Conservation (phyloP, 352 stramenopile genomes). For the Pythium folliculosum region DNA sequence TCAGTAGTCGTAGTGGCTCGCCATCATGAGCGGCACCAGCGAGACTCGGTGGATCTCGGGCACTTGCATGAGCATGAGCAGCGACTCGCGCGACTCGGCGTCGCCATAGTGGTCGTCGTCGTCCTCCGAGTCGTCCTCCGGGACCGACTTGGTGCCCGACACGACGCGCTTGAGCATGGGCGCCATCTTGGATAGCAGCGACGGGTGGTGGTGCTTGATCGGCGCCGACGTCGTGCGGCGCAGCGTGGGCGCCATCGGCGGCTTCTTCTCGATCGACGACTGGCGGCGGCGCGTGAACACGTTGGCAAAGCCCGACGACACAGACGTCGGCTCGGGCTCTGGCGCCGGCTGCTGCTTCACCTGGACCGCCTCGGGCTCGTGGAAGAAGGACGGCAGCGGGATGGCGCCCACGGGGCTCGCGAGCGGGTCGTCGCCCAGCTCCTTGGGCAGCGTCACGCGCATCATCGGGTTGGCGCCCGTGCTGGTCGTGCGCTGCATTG, state of each 20-base stretch:
- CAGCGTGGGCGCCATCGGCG: slow-evolving; percentile 24
- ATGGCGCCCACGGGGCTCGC: slow-evolving; percentile 24
- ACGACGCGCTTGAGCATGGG: slow-evolving; percentile 55
- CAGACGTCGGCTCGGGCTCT: background rate
- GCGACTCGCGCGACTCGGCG: slow-evolving; percentile 55
- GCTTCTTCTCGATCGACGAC: slow-evolving; percentile 34
- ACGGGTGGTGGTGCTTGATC: slow-evolving; percentile 36
- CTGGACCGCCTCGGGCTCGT: background rate
- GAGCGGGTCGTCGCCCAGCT: slow-evolving; percentile 28
- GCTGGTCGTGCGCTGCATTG: slow-evolving; percentile 21
- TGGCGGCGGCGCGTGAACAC: slow-evolving; percentile 33
- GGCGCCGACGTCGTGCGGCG: slow-evolving; percentile 30
- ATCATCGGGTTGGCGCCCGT: slow-evolving; percentile 30
- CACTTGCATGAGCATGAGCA: slow-evolving; percentile 72
- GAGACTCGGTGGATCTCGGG: slow-evolving; percentile 51
- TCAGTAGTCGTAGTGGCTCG: slow-evolving; percentile 35
- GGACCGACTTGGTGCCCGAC: slow-evolving; percentile 19
- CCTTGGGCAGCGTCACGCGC: slow-evolving; percentile 29
- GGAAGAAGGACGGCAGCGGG: slow-evolving; percentile 14
- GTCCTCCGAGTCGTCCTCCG: slow-evolving; percentile 17
- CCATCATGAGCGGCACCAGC: slow-evolving; percentile 64
- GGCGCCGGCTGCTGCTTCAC: background rate
- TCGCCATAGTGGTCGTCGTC: slow-evolving; percentile 34
- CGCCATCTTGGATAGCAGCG: slow-evolving; percentile 67
- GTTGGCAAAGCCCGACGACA: slow-evolving; percentile 19